A percentile compares a stretch with the other conserved stretches of the same genome.
Conservation (phyloP, 495 filamentous ascomycete species). For the Penicillium cataractarum region DNA sequence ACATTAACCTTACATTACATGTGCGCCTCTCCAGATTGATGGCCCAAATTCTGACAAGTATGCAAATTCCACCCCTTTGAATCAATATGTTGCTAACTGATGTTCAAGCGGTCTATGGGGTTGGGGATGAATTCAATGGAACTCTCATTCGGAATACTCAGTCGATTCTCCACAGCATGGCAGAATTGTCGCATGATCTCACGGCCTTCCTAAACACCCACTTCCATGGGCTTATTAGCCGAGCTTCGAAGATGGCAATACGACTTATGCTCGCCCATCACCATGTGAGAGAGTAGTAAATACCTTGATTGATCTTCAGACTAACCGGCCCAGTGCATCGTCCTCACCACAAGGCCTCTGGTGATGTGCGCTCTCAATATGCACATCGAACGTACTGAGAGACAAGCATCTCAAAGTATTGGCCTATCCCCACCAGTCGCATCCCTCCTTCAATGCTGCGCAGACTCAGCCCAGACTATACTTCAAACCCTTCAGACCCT, state of each 20-base stretch:
- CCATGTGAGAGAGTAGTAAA: slow-evolving; percentile 23
- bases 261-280: slow-evolving; percentile 37
- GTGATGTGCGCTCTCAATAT: slow-evolving; percentile 41
- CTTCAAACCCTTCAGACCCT: slow-evolving; percentile 36
- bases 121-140: slow-evolving; percentile 30
- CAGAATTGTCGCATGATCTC: slow-evolving; percentile 33
- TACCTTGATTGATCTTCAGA: background rate
- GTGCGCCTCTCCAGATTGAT: slow-evolving; percentile 35
- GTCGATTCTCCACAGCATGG: slow-evolving; percentile 33
- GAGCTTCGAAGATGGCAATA: slow-evolving; percentile 38
- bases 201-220: slow-evolving; percentile 30
- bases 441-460: slow-evolving; percentile 37
- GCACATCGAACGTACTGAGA: slow-evolving; percentile 32
- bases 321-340: slow-evolving; percentile 30
- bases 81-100: background rate
- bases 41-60: slow-evolving; percentile 36
- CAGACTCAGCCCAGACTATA: slow-evolving; percentile 37
- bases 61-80: background rate
- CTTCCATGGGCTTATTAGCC: slow-evolving; percentile 35
- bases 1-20: slow-evolving; percentile 35
- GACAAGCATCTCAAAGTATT: slow-evolving; percentile 26
- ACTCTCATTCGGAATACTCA: slow-evolving; percentile 34
- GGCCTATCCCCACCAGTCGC: slow-evolving; percentile 27
- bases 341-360: slow-evolving; percentile 35
- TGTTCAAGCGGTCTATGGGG: slow-evolving; percentile 32